Conservation (phyloP, 768 basidiomycete genomes). For the Leccinum pellstonianum region DNA sequence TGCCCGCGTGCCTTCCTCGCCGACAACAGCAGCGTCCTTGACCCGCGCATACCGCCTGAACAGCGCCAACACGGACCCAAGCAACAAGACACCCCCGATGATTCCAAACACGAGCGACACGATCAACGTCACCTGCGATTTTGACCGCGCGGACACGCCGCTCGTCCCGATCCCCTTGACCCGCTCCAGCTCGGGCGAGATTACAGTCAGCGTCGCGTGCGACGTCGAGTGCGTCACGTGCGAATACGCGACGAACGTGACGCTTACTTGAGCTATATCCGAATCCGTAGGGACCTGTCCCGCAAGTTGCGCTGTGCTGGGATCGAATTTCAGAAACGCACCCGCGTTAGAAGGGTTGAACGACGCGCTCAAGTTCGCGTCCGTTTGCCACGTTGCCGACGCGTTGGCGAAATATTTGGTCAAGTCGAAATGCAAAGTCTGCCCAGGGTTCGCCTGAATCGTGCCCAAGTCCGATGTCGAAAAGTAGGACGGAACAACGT, state of each 20-base stretch:
- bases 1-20: slow-evolving; percentile 55
- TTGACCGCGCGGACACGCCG: slow-evolving; percentile 44
- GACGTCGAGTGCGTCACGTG: slow-evolving; percentile 67
- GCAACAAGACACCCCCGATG: slow-evolving; percentile 54
- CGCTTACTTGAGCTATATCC: slow-evolving; percentile 39
- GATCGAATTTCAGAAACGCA: slow-evolving; percentile 55
- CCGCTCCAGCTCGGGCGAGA: slow-evolving; percentile 39
- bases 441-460: slow-evolving; percentile 51
- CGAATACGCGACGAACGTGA: slow-evolving; percentile 71
- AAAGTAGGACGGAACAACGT: slow-evolving; percentile 75
- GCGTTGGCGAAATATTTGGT: slow-evolving; percentile 53
- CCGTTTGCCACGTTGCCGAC: slow-evolving; percentile 34
- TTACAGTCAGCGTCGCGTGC: slow-evolving; percentile 56
- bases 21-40: slow-evolving; percentile 58
- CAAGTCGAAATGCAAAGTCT: slow-evolving; percentile 53
- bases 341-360: slow-evolving; percentile 51
- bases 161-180: slow-evolving; percentile 34
- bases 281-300: slow-evolving; percentile 57
- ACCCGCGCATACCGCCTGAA: slow-evolving; percentile 57
- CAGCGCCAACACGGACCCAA: slow-evolving; percentile 54
- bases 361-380: slow-evolving; percentile 53
- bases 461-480: slow-evolving; percentile 53
- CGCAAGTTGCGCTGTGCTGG: slow-evolving; percentile 41
- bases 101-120: slow-evolving; percentile 61
- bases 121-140: slow-evolving; percentile 52